Conservation (phyloP, 2,329 filamentous ascomycete genomes). For the Penicillium aurantiogriseum region DNA sequence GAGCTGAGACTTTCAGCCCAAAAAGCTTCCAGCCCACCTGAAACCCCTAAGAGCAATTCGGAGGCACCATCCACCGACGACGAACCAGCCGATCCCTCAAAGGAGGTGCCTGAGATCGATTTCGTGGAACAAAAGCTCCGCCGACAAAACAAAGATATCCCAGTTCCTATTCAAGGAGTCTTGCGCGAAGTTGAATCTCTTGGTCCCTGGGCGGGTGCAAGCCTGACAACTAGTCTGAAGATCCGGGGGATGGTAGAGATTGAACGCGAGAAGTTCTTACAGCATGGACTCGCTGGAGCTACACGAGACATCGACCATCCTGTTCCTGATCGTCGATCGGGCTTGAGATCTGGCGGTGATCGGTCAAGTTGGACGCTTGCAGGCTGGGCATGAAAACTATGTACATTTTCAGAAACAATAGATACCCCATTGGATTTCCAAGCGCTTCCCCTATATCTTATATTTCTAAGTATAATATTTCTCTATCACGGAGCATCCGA, state of each 20-base stretch:
- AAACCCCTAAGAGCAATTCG: slow-evolving; percentile 2
- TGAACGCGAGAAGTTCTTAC: slow-evolving; percentile 62
- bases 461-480: too few species aligned
- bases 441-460: neutral
- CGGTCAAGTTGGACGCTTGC: slow-evolving; percentile 51
- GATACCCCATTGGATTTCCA: slow-evolving; percentile 21
- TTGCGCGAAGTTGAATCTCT: slow-evolving; percentile 59
- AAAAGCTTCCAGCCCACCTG: neutral
- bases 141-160: slow-evolving; percentile 37
- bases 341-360: slow-evolving; percentile 41
- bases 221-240: slow-evolving; percentile 58
- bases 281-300: slow-evolving; percentile 49
- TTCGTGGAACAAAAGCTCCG: slow-evolving; percentile 45
- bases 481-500: neutral
- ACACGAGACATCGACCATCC: slow-evolving; percentile 42
- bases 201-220: slow-evolving; percentile 65
- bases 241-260: slow-evolving; percentile 63
- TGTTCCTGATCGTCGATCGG: slow-evolving; percentile 41
- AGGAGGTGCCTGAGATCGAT: slow-evolving; percentile 45
- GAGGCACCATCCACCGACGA: slow-evolving; percentile 8
- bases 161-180: slow-evolving; percentile 37
- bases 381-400: slow-evolving; percentile 43
- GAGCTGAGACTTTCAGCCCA: slow-evolving; percentile 27
- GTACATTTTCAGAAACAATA: slow-evolving; percentile 17
- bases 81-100: slow-evolving; percentile 18